phyloP scores from a whole-genome alignment of 805 yeast genomes.

The Babjeviella inositovora region DNA sequence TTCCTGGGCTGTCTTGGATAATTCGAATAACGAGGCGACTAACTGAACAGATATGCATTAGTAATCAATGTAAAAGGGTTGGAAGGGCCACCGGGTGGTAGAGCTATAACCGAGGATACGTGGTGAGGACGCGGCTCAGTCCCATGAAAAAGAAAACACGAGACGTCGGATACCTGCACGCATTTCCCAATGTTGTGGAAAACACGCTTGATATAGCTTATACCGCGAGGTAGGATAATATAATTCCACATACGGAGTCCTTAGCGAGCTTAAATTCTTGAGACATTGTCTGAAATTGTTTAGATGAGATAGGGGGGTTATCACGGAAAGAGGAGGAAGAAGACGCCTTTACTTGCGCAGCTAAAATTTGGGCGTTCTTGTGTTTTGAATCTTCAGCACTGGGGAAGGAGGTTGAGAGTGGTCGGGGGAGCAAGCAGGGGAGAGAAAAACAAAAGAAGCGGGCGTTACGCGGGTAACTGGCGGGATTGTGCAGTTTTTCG shows the following conservation, averaged over 20 bases:
- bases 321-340: no score
- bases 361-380: no score
- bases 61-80: background rate
- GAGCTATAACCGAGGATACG: background rate
- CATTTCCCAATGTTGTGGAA: background rate
- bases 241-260: conserved; percentile 15
- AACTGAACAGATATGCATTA: conserved; percentile 16
- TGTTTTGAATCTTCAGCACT: no score
- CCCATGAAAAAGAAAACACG: background rate
- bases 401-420: no score
- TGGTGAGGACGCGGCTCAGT: background rate
- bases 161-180: conserved; percentile 1
- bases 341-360: no score
- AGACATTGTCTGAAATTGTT: no score
- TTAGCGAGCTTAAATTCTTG: conserved; percentile 15
- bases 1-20: conserved; percentile 76
- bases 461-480: no score
- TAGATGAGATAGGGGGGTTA: no score
- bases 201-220: conserved; percentile 1
- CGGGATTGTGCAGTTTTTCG: no score
- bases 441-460: no score
- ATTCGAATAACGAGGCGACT: conserved; percentile 66
- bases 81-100: background rate
- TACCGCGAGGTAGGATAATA: background rate
- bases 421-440: no score